phyloP scores from a whole-genome alignment of 2,329 filamentous ascomycete species.

The Domatiomyces catenatus region DNA sequence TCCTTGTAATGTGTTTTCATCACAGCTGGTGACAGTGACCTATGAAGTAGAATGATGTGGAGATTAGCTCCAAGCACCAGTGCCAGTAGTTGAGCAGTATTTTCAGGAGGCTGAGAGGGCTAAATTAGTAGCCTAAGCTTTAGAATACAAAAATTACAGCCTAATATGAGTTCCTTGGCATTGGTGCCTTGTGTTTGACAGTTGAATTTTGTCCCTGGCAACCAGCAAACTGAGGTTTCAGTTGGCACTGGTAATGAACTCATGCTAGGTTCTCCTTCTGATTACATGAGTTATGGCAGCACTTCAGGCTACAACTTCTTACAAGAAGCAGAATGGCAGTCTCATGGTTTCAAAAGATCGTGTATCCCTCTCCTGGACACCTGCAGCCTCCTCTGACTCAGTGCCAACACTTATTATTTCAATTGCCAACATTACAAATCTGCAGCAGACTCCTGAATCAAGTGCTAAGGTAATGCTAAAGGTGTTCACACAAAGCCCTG shows the following conservation, averaged over 20 bases:
- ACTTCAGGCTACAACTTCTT: constrained; percentile 54
- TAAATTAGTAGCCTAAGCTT: too few relatives aligned
- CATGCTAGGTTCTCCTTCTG: too few relatives aligned
- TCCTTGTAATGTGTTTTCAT: too few relatives aligned
- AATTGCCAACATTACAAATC: constrained; percentile 68
- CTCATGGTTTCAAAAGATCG: constrained; percentile 60
- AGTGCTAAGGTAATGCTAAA: constrained; percentile 85
- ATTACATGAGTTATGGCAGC: constrained; percentile 33
- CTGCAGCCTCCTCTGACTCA: constrained; percentile 44
- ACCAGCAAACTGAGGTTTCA: neutral
- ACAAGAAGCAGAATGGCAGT: constrained; percentile 92
- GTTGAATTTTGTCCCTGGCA: neutral
- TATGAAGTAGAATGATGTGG: too few relatives aligned
- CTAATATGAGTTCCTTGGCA: neutral
- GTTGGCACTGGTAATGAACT: too few relatives aligned
- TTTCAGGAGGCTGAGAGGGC: too few relatives aligned
- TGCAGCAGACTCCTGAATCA: constrained; percentile 87
- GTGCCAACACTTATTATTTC: constrained; percentile 53
- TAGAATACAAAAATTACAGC: too few relatives aligned
- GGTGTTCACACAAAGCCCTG: constrained; percentile 59
- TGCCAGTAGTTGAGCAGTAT: too few relatives aligned
- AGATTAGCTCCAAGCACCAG: too few relatives aligned
- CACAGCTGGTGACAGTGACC: too few relatives aligned
- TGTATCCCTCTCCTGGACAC: constrained; percentile 66
- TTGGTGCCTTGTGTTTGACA: neutral